phyloP scores from a whole-genome alignment of 2,329 filamentous ascomycete species.

The Microdochium trichocladiopsis region DNA sequence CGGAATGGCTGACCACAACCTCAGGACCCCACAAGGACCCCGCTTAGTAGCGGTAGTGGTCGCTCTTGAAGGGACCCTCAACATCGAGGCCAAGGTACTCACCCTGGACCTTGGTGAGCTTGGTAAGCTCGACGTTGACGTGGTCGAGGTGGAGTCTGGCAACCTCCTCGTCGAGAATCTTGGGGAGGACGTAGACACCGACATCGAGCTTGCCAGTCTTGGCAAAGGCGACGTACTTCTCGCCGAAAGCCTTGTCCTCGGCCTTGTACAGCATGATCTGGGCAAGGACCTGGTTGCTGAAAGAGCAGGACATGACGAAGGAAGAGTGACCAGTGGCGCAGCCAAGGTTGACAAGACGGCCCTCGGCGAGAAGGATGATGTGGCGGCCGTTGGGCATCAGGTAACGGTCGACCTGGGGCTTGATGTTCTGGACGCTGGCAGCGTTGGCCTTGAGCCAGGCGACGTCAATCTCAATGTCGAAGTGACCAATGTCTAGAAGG shows the following conservation, averaged over 20 bases:
- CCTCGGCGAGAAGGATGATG: constrained; percentile 98
- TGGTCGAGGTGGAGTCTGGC: constrained; percentile 88
- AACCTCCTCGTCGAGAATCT: constrained; percentile 99
- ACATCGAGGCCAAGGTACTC: constrained; percentile 86
- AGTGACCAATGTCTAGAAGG: constrained; percentile 78
- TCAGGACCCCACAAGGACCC: constrained; percentile 7
- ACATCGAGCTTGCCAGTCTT: constrained; percentile 84
- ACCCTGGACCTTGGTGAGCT: constrained; percentile 77
- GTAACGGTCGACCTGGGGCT: constrained; percentile 99
- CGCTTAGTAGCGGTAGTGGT: constrained; percentile 71
- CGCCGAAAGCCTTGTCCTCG: constrained; percentile 75
- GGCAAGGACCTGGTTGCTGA: constrained; percentile 99
- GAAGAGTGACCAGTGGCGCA: constrained; percentile 99
- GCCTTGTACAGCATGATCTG: constrained; percentile 98
- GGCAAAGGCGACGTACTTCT: constrained; percentile 96
- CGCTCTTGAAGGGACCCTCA: constrained; percentile 93
- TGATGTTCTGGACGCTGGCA: constrained; percentile 93
- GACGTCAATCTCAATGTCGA: constrained; percentile 99
- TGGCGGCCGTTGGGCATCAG: constrained; percentile 87
- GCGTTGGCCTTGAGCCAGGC: constrained; percentile 99
- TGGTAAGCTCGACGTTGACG: constrained; percentile 89
- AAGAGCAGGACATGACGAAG: constrained; percentile 99
- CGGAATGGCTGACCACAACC: constrained; percentile 1
- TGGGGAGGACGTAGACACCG: constrained; percentile 94
- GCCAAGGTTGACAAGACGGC: constrained; percentile 97